Percentiles rank a stretch among this genome's conserved stretches.
These are phyloP conservation scores for Pelargonium cotyledonis DNA, from an alignment of 441 rosid species.

Conservation along the genomic window DNA sequence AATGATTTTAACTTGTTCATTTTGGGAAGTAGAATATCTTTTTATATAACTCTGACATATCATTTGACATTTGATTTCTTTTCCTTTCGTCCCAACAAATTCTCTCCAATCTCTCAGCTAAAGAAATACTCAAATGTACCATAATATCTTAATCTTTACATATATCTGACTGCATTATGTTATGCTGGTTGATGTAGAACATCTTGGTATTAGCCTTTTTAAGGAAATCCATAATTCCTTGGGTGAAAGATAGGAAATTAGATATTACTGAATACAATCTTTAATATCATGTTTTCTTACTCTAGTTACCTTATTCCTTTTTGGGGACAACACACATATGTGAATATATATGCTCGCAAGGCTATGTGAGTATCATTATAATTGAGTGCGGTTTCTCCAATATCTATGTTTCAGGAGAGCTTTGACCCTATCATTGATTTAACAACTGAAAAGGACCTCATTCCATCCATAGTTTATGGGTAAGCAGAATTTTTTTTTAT, in stretches of 20 bases:
- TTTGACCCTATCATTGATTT: constrained; percentile 49
- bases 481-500: constrained; percentile 18
- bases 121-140: background rate
- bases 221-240: background rate
- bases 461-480: constrained; percentile 57
- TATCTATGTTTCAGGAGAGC: constrained; percentile 32
- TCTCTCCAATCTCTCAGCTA: background rate
- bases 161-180: background rate
- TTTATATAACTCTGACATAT: background rate
- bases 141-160: background rate
- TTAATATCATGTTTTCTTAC: background rate
- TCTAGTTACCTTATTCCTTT: background rate
- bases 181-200: background rate
- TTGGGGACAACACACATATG: background rate
- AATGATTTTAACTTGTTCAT: background rate
- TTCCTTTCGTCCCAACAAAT: background rate
- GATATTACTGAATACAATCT: background rate
- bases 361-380: background rate
- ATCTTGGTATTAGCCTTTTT: background rate
- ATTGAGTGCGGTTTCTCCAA: background rate
- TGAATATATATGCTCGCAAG: background rate
- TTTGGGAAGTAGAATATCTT: background rate
- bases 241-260: background rate
- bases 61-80: background rate
- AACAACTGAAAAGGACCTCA: constrained; percentile 41